phyloP scores from a whole-genome alignment of 768 basidiomycete genomes.

The Suillus subalutaceus region DNA sequence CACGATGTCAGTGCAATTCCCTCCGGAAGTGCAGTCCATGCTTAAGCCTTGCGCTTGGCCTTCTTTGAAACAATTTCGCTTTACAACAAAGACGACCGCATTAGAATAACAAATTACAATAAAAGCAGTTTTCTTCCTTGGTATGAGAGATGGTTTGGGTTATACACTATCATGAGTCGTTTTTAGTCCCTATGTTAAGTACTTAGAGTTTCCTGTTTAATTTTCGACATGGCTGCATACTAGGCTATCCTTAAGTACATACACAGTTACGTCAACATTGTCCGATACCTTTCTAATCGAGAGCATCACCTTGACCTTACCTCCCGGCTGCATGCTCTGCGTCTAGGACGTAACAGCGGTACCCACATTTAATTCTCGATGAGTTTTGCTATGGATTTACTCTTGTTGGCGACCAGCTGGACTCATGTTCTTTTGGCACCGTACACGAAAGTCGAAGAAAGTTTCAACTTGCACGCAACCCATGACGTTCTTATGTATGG shows the following conservation, averaged over 20 bases:
- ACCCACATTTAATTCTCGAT: not conserved
- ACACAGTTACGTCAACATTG: not conserved
- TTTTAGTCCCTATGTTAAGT: not conserved
- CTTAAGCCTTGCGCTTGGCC: conserved; percentile 13
- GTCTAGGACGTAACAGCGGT: not conserved
- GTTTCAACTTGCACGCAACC: conserved; percentile 89
- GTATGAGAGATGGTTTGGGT: not conserved
- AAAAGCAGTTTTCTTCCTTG: not conserved
- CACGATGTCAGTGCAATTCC: not conserved
- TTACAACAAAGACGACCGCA: not conserved
- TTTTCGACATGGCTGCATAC: not conserved
- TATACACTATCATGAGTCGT: not conserved
- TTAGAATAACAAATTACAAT: not conserved
- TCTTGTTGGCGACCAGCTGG: conserved; percentile 56
- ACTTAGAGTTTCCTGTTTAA: not conserved
- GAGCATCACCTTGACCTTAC: not conserved
- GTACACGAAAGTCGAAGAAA: conserved; percentile 97
- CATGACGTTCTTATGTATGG: conserved; percentile 90
- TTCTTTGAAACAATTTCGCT: conserved; percentile 10
- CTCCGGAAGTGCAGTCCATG: conserved; percentile 3
- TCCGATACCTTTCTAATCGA: not conserved
- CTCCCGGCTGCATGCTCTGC: not conserved
- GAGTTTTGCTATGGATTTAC: conserved; percentile 45
- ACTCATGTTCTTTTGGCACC: conserved; percentile 78
- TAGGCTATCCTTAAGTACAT: no score